Evolutionary conservation across 2,329 filamentous ascomycete species (phyloP), one percentile per base, ranked within the genome.

Genomic region (Aspergillus flavus): DNA sequence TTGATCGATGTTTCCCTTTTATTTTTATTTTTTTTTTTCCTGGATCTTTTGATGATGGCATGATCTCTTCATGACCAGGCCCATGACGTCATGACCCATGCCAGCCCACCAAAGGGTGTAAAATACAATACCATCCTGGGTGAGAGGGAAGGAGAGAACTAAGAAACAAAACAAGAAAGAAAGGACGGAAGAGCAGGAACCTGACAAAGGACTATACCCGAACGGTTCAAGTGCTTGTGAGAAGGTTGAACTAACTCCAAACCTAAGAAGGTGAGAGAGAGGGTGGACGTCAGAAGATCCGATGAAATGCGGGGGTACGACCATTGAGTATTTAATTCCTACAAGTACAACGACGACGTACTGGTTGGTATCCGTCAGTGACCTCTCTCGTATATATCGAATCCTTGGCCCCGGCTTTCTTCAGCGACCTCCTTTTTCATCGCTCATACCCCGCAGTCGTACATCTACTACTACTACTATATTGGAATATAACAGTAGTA

Each of bases 281-380:
- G 34, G n/a, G 19, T 39, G n/a, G 46, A 45, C 63, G 66, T 68
- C 62, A 67, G 61, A 45, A 63, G 62, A 64, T 66, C 62, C 61
- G 62, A 56, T 59, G 64, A 64, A 53, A 53, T 53, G 50, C 50
- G 50, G 50, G 50, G 50, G 34, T 7, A 36, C 34, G 34, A 36
- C 34, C 5, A 16, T 11, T 10, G 30, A 32, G 30, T 32, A 10
- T 11, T 34, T 34, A 34, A 34, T 34, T 34, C 32, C 11, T 11
- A 32, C 30, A 28, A 28, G 26, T 34, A 34, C 32, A 34, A 34
- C 32, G 16, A 36, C 34, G 14, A 16, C 14, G 34, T 36, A 14
- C 14, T 16, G 12, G 12, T 6, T 16, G 12, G 12, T 16, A 36
- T 16, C 5, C 6, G 16, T 36, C 14, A 36, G 14, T 36, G 34